Evolutionary conservation across 202 grass and related monocot species (phyloP).

Genomic region (Setaria italica): DNA sequence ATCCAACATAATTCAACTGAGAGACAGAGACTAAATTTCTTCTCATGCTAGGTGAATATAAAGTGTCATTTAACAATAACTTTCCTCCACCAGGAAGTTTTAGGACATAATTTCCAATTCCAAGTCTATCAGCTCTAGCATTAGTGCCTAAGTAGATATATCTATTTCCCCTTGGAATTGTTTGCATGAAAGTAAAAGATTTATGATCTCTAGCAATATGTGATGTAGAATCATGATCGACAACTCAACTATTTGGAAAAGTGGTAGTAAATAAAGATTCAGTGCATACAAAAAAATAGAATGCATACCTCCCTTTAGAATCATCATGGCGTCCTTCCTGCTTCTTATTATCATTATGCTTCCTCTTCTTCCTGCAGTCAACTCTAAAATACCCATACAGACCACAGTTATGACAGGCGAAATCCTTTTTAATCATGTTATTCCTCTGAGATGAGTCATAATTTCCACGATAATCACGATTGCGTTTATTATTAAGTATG

Average conservation of each 20-base stretch:
- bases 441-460: background rate
- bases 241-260: slow-evolving; percentile 9
- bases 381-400: background rate
- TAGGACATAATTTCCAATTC: slow-evolving; percentile 12
- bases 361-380: background rate
- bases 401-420: background rate
- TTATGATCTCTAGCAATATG: background rate
- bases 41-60: slow-evolving; percentile 5
- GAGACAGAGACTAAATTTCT: background rate
- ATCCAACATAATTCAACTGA: background rate
- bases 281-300: background rate
- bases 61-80: background rate
- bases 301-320: background rate
- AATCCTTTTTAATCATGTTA: background rate
- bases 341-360: background rate
- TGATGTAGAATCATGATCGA: background rate
- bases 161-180: background rate
- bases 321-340: background rate
- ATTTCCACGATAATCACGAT: background rate
- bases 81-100: slow-evolving; percentile 14
- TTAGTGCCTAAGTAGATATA: background rate
- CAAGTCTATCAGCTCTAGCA: background rate
- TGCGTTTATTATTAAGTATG: background rate
- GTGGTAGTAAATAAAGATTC: background rate
- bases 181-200: background rate